Conservation (phyloP, 2,329 filamentous ascomycete species). For the Cordyceps javanica region DNA sequence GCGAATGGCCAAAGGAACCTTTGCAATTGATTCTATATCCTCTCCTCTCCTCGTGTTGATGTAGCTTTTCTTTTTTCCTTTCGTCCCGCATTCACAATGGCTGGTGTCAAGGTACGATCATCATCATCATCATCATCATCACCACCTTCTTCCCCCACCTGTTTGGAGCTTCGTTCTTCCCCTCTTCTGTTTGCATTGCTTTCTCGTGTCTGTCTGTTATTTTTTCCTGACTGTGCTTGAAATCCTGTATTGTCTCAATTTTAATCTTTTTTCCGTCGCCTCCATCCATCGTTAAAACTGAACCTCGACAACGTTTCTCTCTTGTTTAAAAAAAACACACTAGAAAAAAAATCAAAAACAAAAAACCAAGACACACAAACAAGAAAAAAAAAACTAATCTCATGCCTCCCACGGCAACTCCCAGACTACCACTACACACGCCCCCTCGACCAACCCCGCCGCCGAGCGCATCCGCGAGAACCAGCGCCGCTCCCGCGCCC, state of each 20-base stretch:
- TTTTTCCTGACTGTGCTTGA: background rate
- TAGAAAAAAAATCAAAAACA: background rate
- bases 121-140: no score
- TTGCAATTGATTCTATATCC: no score
- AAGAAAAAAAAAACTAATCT: background rate
- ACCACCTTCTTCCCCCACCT: no score
- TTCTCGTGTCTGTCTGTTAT: background rate
- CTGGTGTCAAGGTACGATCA: slow-evolving; percentile 12
- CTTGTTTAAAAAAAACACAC: background rate
- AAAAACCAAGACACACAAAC: background rate
- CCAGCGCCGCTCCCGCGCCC: slow-evolving; percentile 47
- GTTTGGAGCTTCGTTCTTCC: background rate
- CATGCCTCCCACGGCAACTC: background rate
- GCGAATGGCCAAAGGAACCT: no score
- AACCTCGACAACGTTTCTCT: background rate
- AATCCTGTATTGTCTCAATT: background rate
- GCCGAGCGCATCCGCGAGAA: slow-evolving; percentile 40
- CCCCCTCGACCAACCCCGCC: slow-evolving; percentile 18
- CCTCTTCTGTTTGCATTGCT: no score
- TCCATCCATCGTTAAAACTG: no score
- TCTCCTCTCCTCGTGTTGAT: background rate
- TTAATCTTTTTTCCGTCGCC: background rate
- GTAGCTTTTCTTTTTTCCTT: slow-evolving; percentile 3
- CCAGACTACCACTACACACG: background rate
- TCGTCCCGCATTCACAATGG: slow-evolving; percentile 1